A percentile compares a stretch with the other conserved stretches of the same genome.
phyloP scores from a whole-genome alignment of 2,329 filamentous ascomycete species.

The Bipolaris zeicola region DNA sequence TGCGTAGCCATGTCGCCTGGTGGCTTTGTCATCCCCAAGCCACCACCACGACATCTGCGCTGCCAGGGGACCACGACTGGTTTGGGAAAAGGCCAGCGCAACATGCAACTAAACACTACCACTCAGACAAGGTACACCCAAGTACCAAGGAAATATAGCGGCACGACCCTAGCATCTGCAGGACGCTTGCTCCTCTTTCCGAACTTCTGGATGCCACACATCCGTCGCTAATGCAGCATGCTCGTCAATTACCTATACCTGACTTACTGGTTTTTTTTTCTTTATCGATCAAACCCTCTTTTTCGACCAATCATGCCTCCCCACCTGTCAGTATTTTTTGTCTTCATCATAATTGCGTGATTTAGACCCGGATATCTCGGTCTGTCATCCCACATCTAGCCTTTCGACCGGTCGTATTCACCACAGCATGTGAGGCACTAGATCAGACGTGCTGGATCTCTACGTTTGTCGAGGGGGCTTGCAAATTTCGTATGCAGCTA shows the following conservation, averaged over 20 bases:
- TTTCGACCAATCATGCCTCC: constrained; percentile 16
- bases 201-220: constrained; percentile 20
- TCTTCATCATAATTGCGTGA: constrained; percentile 16
- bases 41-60: constrained; percentile 8
- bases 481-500: constrained; percentile 9
- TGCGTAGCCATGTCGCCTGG: not conserved
- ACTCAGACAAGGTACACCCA: constrained; percentile 6
- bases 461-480: constrained; percentile 1
- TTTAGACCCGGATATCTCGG: constrained; percentile 16
- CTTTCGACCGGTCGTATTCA: constrained; percentile 13
- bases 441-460: constrained; percentile 21
- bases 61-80: constrained; percentile 12
- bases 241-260: constrained; percentile 18
- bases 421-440: not conserved
- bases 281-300: constrained; percentile 19
- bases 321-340: constrained; percentile 15
- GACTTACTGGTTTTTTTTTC: constrained; percentile 11
- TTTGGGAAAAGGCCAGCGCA: constrained; percentile 19
- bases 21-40: not conserved
- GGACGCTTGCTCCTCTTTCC: constrained; percentile 21
- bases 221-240: constrained; percentile 32
- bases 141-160: constrained; percentile 11
- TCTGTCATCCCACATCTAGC: constrained; percentile 18
- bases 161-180: constrained; percentile 25
- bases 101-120: constrained; percentile 15